Base-by-base conservation (phyloP, 1,284 basidiomycete genomes). In the Papiliotrema terrestris region DNA sequence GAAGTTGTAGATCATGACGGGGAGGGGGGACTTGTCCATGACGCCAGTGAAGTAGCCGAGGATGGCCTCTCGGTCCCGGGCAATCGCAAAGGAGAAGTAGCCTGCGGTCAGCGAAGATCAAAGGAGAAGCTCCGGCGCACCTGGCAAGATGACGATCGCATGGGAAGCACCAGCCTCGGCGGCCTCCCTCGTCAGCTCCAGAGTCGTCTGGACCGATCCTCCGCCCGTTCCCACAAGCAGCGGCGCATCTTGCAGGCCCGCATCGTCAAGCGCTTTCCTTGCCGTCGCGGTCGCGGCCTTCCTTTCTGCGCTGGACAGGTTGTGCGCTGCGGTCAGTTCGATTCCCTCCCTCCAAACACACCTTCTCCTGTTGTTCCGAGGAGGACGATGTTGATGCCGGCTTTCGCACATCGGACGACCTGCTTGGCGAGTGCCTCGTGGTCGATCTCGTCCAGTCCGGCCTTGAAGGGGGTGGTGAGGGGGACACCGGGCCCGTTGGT, bases 1-100 rank as follows among this genome's bases (percentile, higher is more conserved):
- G 79, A 91, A 94, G 78, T 94, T 94, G 81, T 95, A 95, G 49
- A 94, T 82, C 86, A 95, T 86, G 43, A 87, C 84, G 0, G 91
- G 91, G 46, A 95, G 82, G 0, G 89, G 88, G 1, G 86, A 89
- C 2, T 81, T 82, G 67, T 89, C 87, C 25, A 91, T 88, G 15
- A 93, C 88, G 82, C 89, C 67, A 19, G 56, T 60, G 59, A 76
- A 78, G 67, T 74, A 78, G 53, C 67, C 68, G 55, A 77, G 69
- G 62, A 82, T 73, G 3, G 80, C 80, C 15, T 66, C 58, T 29
- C 72, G 63, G 68, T 80, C 77, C 44, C 72, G 67, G 35, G 72
- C 72, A 62, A 81, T 74, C 8, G 76, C 78, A 43, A 79, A 79
- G 1, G 78, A 71, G 57, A 81, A 78, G 71, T 80, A 79, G 8